phyloP scores from a whole-genome alignment of 2,329 filamentous ascomycete genomes.

The Claviceps africana region DNA sequence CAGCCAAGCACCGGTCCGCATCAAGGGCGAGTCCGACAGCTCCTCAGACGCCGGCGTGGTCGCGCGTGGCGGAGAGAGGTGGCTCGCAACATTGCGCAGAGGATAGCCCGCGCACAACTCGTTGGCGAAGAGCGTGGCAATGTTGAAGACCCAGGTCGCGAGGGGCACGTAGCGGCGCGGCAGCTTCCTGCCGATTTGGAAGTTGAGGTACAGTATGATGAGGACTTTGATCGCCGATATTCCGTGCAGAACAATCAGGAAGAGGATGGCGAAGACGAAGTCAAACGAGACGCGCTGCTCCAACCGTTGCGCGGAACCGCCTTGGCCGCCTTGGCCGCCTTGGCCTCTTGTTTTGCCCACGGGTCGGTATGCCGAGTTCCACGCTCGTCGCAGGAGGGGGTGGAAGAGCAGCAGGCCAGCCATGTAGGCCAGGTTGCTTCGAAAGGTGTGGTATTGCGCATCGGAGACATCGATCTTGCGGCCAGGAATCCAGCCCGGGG shows the following conservation, averaged over 20 bases:
- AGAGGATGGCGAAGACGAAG: conserved; percentile 64
- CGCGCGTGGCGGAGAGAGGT: conserved; percentile 25
- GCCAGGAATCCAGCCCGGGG: conserved; percentile 80
- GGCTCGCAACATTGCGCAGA: conserved; percentile 46
- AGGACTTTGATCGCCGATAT: conserved; percentile 75
- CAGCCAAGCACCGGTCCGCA: conserved; percentile 54
- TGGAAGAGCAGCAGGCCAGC: conserved; percentile 60
- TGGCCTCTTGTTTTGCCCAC: conserved; percentile 10
- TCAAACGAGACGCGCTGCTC: conserved; percentile 70
- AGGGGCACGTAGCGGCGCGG: conserved; percentile 57
- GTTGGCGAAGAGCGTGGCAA: conserved; percentile 75
- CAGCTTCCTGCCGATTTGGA: conserved; percentile 57
- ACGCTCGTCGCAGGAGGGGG: conserved; percentile 60
- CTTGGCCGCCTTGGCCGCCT: conserved; percentile 3
- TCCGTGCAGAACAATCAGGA: conserved; percentile 69
- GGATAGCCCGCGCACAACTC: conserved; percentile 70
- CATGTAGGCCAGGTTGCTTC: conserved; percentile 74
- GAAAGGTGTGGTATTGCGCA: conserved; percentile 72
- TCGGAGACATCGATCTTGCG: conserved; percentile 89
- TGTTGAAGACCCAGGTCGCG: conserved; percentile 82
- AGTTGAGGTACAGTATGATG: conserved; percentile 68
- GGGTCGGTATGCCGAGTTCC: conserved; percentile 41
- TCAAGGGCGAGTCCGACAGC: conserved; percentile 26
- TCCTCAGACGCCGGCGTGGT: neutral
- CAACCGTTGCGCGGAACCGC: conserved; percentile 39